phyloP scores from a whole-genome alignment of 1,284 basidiomycete genomes.

The Pseudozyma flocculosa region DNA sequence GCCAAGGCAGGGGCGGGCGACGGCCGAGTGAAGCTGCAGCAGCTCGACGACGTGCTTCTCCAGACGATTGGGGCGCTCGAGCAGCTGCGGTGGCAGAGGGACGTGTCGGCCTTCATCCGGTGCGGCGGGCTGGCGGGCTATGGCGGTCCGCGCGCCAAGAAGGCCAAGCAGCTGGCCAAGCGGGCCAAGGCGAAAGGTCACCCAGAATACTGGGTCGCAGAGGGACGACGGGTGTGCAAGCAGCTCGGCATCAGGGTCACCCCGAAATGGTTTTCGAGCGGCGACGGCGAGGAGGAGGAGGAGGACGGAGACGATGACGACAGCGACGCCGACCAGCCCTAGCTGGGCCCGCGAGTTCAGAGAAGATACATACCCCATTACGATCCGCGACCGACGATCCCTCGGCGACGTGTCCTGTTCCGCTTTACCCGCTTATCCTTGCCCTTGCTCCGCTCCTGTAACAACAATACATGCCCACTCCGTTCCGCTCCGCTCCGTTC shows the following conservation, averaged over 20 bases:
- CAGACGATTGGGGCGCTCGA: slow-evolving; percentile 54
- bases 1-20: neutral
- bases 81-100: slow-evolving; percentile 29
- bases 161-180: neutral
- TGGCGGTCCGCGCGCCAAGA: slow-evolving; percentile 6
- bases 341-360: no score
- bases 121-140: slow-evolving; percentile 28
- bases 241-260: slow-evolving; percentile 20
- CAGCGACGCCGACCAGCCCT: no score
- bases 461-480: no score
- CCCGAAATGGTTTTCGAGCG: no score
- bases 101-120: slow-evolving; percentile 43
- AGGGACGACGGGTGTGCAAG: slow-evolving; percentile 17
- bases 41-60: slow-evolving; percentile 46
- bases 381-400: no score
- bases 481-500: no score
- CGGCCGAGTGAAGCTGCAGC: neutral
- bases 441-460: no score
- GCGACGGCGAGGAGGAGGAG: no score
- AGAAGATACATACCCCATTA: no score
- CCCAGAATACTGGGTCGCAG: slow-evolving; percentile 20
- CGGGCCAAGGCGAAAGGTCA: neutral
- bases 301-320: no score
- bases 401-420: no score
- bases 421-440: no score